Base-by-base conservation (phyloP, 352 stramenopile species). In the Blastocystis sp. region DNA sequence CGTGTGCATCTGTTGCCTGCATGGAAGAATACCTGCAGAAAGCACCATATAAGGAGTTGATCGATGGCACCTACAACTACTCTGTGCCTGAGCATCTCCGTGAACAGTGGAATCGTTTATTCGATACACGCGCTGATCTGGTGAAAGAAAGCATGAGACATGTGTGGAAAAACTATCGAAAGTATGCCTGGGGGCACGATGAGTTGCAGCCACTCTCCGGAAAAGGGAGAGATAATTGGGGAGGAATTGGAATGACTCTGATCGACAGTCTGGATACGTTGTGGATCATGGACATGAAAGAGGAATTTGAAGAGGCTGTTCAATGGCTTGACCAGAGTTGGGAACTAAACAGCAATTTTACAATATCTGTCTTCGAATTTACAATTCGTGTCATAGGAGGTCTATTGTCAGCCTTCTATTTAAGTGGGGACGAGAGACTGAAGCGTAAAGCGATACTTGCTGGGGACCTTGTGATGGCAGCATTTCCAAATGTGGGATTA, bases 311-410 rank as follows among this genome's bases (percentile, higher is more conserved):
- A 24, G 92, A 96, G 62, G 95, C 95, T 0, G 91, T 92, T 53
- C 92, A 98, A 30, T 98, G 96, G 90, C 92, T 98, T 41, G 91
- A 90, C 0, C 90, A 92, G 20, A 90, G 94, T 9, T 82, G 96
- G 6, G 79, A 92, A 54, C 96, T 96, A 65, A 73, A 91, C 53
- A n/a, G 55, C 0, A 70, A 91, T 43, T 63, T 59, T 5, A 91
- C 55, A 16, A 92, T 99, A 9, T 98, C 95, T 26, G 92, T 98
- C 26, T 99, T 99, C 92, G 97, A 99, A 93, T 98, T 96, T 0
- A 98, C 97, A 56, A 99, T 99, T 93, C 95, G 97, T 30, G 95
- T 95, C 91, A 93, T 99, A 3, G 97, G 96, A 24, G 97, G 97
- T 8, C 92, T 99, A 4, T 93, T 99, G 9, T 95, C 95, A 47